Percentiles rank a stretch among this genome's conserved stretches.
phyloP scores from a whole-genome alignment of 73 alveolate genomes.

The Tetrahymena elliotti region DNA sequence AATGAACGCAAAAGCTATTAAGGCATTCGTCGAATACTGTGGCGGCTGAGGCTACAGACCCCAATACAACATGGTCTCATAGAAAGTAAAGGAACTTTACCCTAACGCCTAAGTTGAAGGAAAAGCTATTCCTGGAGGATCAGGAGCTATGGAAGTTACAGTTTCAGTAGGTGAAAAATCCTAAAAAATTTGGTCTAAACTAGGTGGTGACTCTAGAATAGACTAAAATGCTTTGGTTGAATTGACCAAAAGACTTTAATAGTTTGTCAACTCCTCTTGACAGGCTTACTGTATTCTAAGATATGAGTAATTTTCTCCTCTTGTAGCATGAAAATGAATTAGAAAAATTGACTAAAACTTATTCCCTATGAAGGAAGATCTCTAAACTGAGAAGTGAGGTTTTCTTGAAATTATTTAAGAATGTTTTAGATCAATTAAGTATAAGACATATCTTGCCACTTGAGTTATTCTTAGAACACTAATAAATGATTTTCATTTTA shows the following conservation, averaged over 20 bases:
- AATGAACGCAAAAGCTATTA: background rate
- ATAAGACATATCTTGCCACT: background rate
- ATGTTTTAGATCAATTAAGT: background rate
- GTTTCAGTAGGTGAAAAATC: background rate
- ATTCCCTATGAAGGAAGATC: constrained; percentile 1
- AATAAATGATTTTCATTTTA: background rate
- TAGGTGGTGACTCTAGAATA: background rate
- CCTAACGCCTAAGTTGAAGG: background rate
- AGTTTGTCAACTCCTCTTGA: background rate
- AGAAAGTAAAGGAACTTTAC: background rate
- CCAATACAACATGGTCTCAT: background rate
- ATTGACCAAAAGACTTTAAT: background rate
- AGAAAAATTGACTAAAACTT: background rate
- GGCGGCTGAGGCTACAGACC: background rate
- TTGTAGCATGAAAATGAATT: background rate
- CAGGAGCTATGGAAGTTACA: background rate
- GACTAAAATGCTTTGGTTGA: background rate
- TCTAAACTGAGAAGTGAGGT: background rate
- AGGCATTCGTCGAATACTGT: background rate
- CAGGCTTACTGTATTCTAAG: background rate
- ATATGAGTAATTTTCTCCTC: background rate
- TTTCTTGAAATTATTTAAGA: background rate
- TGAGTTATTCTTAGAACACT: background rate
- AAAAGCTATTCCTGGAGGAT: background rate
- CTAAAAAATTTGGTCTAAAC: background rate